Percentiles rank a stretch among this genome's conserved stretches.
phyloP scores from a whole-genome alignment of 345 rosid species.

The Aquilaria sinensis region DNA sequence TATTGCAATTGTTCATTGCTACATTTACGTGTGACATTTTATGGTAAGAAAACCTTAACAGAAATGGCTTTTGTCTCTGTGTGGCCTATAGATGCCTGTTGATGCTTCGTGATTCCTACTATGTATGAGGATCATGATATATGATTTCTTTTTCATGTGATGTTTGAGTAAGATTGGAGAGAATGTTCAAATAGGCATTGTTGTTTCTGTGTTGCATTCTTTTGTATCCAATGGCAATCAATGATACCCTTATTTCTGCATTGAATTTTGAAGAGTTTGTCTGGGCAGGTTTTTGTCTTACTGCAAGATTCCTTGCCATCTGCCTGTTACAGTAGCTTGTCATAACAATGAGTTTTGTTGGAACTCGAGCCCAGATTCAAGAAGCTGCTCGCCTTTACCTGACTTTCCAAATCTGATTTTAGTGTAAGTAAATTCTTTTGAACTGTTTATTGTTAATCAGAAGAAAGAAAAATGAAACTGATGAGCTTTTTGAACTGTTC shows the following conservation, averaged over 20 bases:
- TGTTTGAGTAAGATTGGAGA: no score
- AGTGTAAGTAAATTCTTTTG: slow-evolving; percentile 46
- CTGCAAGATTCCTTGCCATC: slow-evolving; percentile 62
- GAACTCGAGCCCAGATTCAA: slow-evolving; percentile 58
- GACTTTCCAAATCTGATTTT: slow-evolving; percentile 62
- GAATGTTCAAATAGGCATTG: no score
- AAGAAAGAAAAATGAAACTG: not conserved
- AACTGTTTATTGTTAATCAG: not conserved
- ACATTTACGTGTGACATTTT: slow-evolving; percentile 79
- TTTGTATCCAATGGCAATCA: not conserved
- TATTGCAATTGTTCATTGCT: slow-evolving; percentile 65
- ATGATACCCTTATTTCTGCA: slow-evolving; percentile 7
- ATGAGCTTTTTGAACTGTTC: not conserved
- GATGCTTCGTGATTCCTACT: no score
- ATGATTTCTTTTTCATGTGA: no score
- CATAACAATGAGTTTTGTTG: slow-evolving; percentile 77
- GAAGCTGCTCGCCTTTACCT: slow-evolving; percentile 52
- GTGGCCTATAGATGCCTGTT: no score
- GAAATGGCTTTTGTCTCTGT: no score
- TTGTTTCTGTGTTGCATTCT: not conserved
- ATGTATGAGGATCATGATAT: no score
- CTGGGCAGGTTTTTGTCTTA: slow-evolving; percentile 59
- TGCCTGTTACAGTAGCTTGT: slow-evolving; percentile 88
- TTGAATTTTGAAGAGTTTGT: slow-evolving; percentile 16
- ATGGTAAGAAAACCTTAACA: slow-evolving; percentile 36